Evolutionary conservation across 805 yeast genomes (phyloP), one percentile per base, ranked within the genome.

Genomic region (Spathaspora passalidarum): DNA sequence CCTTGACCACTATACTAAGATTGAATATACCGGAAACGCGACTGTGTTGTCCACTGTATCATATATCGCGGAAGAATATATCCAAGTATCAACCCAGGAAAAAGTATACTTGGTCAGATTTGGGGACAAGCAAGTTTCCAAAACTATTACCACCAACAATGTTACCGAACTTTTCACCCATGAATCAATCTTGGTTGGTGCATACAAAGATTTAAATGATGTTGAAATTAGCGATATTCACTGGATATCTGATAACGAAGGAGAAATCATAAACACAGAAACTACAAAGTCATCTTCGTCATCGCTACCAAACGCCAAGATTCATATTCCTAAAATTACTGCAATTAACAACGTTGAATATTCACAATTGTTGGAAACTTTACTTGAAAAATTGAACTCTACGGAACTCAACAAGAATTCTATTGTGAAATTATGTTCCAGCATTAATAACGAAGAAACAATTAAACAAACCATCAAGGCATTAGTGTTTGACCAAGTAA

Each of bases 381-480:
- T 65, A 38, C 20, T 38, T 23, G 48, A 32, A 17, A 40, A 50
- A 19, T 54, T 65, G 16, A 26, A 34, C 8, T 39, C 40, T 5
- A 38, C 35, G 10, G 44, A 48, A 23, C 40, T 46, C 9, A 50
- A 52, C 17, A 19, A 34, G 20, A 32, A 48, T n/a, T 42, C 53
- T 21, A 52, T 64, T 7, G 23, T 65, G 13, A 48, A 50, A 17
- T 46, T 68, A 32, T 65, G 73, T 46, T 49, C 60, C 8, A 26
- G 60, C 37, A 68, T 60, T 49, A 56, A 61, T 42, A 57, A 68
- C 38, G 68, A 63, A 46, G 52, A 43, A 16, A 62, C 47, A 39
- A 67, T 71, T 45, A 68, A 63, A 49, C 60, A 55, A 19, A 49
- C 61, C 9, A 51, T 70, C 22, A 56, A 80, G 71, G 62, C 36